These are phyloP conservation scores for Lentinula guzmanii DNA, from an alignment of 768 basidiomycete species.

Conservation along the genomic window DNA sequence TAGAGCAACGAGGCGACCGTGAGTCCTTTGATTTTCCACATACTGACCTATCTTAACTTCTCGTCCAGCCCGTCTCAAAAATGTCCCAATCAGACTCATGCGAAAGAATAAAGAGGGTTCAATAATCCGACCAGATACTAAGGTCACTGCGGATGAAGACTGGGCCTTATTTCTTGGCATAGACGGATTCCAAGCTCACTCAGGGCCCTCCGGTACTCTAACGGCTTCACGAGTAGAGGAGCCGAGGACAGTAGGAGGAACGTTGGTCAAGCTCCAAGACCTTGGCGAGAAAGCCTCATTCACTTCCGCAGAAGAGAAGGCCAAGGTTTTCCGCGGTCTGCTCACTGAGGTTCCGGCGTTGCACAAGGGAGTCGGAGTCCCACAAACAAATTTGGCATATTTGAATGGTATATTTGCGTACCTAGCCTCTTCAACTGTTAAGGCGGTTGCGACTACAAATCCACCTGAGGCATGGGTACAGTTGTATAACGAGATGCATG, in stretches of 20 bases:
- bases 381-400: background rate
- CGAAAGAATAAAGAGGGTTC: background rate
- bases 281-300: background rate
- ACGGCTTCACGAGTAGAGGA: background rate
- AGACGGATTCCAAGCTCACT: background rate
- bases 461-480: background rate
- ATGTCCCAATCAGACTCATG: background rate
- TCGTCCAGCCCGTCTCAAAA: background rate
- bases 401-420: background rate
- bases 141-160: background rate
- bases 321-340: background rate
- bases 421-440: background rate
- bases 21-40: background rate
- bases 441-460: background rate
- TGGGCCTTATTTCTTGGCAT: background rate
- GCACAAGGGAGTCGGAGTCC: background rate
- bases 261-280: background rate
- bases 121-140: background rate
- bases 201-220: background rate
- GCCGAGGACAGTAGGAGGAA: background rate
- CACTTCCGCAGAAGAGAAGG: background rate
- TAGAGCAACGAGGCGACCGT: background rate
- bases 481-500: background rate
- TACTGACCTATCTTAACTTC: background rate
- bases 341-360: background rate